Conservation (phyloP, 352 stramenopile genomes). For the Pythium phragmiticola region DNA sequence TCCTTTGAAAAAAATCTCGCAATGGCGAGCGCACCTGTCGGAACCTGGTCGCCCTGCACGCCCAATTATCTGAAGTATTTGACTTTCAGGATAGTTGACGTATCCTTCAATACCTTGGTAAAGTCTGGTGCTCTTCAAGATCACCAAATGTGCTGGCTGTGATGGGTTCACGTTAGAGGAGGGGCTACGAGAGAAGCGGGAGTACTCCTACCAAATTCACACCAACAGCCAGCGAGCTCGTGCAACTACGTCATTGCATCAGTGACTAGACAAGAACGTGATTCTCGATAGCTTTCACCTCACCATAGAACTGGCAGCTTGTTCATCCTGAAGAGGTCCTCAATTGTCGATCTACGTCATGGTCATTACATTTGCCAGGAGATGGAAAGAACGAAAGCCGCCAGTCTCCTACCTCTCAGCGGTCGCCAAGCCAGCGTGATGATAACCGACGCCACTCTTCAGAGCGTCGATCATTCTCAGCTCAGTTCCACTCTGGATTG, state of each 20-base stretch:
- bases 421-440: slow-evolving; percentile 33
- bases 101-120: slow-evolving; percentile 34
- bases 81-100: slow-evolving; percentile 27
- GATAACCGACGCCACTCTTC: slow-evolving; percentile 33
- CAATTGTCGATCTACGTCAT: slow-evolving; percentile 27
- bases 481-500: slow-evolving; percentile 2
- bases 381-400: background rate
- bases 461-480: slow-evolving; percentile 10
- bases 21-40: slow-evolving; percentile 25
- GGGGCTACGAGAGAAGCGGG: background rate
- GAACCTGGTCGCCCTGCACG: slow-evolving; percentile 35
- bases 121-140: slow-evolving; percentile 39
- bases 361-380: background rate
- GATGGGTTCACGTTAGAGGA: background rate
- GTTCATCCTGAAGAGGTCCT: slow-evolving; percentile 31
- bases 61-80: slow-evolving; percentile 44
- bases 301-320: slow-evolving; percentile 39
- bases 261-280: background rate
- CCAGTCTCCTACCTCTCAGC: slow-evolving; percentile 28
- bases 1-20: slow-evolving; percentile 22
- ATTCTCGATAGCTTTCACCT: background rate
- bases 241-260: slow-evolving; percentile 27
- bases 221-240: slow-evolving; percentile 38
- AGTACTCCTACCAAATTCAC: slow-evolving; percentile 37
- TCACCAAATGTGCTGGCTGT: slow-evolving; percentile 40